These are phyloP conservation scores for Colletotrichum gigasporum DNA, from an alignment of 2,329 filamentous ascomycete genomes.

Conservation along the genomic window DNA sequence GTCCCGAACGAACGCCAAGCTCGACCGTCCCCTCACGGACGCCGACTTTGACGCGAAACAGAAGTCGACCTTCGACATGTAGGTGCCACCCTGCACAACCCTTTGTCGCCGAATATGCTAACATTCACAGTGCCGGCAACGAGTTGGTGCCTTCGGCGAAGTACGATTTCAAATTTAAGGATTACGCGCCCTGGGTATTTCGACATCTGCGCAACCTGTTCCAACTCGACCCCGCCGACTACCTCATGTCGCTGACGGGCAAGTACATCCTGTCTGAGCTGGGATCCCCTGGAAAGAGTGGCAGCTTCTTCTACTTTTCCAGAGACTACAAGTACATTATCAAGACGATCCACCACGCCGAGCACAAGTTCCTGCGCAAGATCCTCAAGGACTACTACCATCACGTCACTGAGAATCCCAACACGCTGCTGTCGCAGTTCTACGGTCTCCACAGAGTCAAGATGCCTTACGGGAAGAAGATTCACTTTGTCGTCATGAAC, in stretches of 20 bases:
- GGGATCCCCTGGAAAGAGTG: conserved; percentile 96
- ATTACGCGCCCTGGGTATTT: conserved; percentile 99
- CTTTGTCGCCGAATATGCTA: conserved; percentile 40
- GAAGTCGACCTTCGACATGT: conserved; percentile 99
- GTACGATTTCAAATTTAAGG: conserved; percentile 99
- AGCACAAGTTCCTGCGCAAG: conserved; percentile 87
- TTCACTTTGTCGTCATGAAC: conserved; percentile 99
- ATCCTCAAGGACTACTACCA: conserved; percentile 92
- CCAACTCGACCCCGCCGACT: conserved; percentile 93
- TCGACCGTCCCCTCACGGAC: conserved; percentile 88
- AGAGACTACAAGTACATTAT: conserved; percentile 99
- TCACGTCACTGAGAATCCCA: conserved; percentile 92
- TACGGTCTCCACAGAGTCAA: conserved; percentile 98
- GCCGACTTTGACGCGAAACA: conserved; percentile 94
- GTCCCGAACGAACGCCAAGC: conserved; percentile 94
- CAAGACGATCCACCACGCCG: conserved; percentile 97
- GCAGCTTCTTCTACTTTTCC: conserved; percentile 99
- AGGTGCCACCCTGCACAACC: conserved; percentile 39
- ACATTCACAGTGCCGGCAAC: conserved; percentile 79
- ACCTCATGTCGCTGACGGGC: conserved; percentile 96
- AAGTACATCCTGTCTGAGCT: conserved; percentile 99
- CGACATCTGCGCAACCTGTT: conserved; percentile 89
- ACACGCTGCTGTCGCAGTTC: conserved; percentile 96
- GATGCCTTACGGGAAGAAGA: conserved; percentile 97
- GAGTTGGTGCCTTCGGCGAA: conserved; percentile 97